Percentiles rank a stretch among this genome's conserved stretches.
Conservation (phyloP, 495 filamentous ascomycete species). For the Penicillium fimorum region DNA sequence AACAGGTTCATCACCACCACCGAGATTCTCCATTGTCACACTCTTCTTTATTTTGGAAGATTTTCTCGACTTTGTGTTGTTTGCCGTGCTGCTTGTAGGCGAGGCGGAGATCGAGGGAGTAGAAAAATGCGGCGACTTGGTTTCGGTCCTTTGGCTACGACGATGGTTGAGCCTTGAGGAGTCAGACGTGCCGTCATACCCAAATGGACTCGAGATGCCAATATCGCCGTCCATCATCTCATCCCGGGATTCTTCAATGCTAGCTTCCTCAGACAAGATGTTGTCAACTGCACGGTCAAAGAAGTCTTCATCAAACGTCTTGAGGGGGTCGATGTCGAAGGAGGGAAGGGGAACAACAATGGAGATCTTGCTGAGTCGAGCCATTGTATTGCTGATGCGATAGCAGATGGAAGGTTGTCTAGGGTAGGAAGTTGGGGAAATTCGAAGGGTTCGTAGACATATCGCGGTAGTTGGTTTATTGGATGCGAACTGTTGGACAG, state of each 20-base stretch:
- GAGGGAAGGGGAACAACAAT: conserved; percentile 25
- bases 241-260: conserved; percentile 21
- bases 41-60: background rate
- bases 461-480: background rate
- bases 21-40: background rate
- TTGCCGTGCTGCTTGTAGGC: background rate
- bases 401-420: background rate
- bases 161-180: background rate
- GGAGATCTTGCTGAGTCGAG: conserved; percentile 9
- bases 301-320: conserved; percentile 19
- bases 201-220: background rate
- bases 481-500: background rate
- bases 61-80: background rate
- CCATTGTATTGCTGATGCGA: conserved; percentile 2
- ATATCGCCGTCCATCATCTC: background rate
- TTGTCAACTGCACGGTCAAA: conserved; percentile 19
- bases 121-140: conserved; percentile 6
- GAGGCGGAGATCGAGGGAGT: background rate
- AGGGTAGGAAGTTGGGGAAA: conserved; percentile 4
- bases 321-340: conserved; percentile 20
- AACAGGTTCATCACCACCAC: background rate
- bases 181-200: background rate
- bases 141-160: background rate
- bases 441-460: background rate
- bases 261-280: conserved; percentile 30